phyloP scores from a whole-genome alignment of 331 rosid genomes.

The Quercus phellos region DNA sequence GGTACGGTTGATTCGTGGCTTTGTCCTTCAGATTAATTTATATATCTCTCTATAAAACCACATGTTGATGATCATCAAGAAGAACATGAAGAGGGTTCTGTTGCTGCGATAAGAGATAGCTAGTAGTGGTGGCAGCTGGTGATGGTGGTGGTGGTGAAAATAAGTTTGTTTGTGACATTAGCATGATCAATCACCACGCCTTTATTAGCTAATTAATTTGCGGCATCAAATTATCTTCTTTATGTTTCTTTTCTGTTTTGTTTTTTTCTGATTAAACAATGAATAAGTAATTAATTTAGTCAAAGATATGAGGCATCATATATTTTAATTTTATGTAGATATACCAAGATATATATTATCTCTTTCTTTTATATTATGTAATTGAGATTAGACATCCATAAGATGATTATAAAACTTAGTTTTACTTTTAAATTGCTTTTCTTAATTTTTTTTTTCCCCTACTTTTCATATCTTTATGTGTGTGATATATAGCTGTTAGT shows the following conservation, averaged over 20 bases:
- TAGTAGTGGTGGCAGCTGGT: slow-evolving; percentile 14
- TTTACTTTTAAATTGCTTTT: not conserved
- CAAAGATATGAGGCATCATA: not conserved
- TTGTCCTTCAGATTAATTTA: slow-evolving; percentile 54
- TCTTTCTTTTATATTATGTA: not conserved
- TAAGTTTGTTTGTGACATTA: not conserved
- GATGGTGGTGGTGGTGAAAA: slow-evolving; percentile 21
- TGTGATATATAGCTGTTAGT: not conserved
- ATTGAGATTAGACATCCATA: not conserved
- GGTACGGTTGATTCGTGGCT: slow-evolving; percentile 72
- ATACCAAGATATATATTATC: not conserved
- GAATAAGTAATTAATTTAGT: not conserved
- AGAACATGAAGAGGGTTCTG: slow-evolving; percentile 25
- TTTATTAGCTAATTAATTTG: not conserved
- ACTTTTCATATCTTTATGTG: not conserved
- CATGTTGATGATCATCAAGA: not conserved
- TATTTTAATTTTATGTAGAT: not conserved
- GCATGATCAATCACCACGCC: slow-evolving; percentile 11
- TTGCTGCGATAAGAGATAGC: not conserved
- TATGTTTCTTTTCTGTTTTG: not conserved
- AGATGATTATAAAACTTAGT: not conserved
- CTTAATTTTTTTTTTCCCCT: not conserved
- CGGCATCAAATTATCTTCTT: slow-evolving; percentile 4
- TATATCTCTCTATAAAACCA: not conserved
- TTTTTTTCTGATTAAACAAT: not conserved